Percentiles rank a stretch among this genome's conserved stretches.
These are phyloP conservation scores for Physaria fendleri DNA, from an alignment of 345 rosid species.

Conservation along the genomic window DNA sequence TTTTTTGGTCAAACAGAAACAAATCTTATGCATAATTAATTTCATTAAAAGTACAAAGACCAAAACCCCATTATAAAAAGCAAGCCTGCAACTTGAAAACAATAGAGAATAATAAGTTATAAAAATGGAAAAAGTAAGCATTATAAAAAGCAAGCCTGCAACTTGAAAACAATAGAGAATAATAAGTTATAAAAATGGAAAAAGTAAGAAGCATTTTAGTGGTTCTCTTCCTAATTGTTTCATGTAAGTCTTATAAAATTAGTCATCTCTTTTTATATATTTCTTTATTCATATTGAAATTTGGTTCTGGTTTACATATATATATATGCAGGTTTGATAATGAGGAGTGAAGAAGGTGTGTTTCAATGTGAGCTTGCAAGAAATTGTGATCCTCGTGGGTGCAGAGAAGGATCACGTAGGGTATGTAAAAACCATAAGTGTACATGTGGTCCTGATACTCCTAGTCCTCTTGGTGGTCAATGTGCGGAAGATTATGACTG, in stretches of 20 bases:
- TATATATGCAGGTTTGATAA: neutral
- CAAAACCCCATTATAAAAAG: neutral
- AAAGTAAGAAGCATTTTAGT: too few relatives aligned
- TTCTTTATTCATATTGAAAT: neutral
- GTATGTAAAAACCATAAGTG: neutral
- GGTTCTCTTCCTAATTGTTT: too few relatives aligned
- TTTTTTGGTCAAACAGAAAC: too few relatives aligned
- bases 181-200: too few relatives aligned
- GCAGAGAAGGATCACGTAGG: neutral
- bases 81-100: neutral
- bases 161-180: too few relatives aligned
- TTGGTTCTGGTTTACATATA: neutral
- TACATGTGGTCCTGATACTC: neutral
- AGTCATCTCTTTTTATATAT: too few relatives aligned
- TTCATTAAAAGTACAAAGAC: neutral
- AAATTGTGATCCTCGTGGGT: slow-evolving; percentile 7
- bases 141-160: too few relatives aligned
- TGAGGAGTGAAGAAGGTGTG: slow-evolving; percentile 2
- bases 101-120: too few relatives aligned
- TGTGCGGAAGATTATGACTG: too few relatives aligned
- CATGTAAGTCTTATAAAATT: too few relatives aligned
- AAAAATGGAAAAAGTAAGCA: neutral
- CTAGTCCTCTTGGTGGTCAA: neutral
- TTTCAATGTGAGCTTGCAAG: neutral
- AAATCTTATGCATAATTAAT: too few relatives aligned